These are phyloP conservation scores for Helicostylum pulchrum DNA, from an alignment of 192 early-diverging fungal genomes.

Conservation along the genomic window DNA sequence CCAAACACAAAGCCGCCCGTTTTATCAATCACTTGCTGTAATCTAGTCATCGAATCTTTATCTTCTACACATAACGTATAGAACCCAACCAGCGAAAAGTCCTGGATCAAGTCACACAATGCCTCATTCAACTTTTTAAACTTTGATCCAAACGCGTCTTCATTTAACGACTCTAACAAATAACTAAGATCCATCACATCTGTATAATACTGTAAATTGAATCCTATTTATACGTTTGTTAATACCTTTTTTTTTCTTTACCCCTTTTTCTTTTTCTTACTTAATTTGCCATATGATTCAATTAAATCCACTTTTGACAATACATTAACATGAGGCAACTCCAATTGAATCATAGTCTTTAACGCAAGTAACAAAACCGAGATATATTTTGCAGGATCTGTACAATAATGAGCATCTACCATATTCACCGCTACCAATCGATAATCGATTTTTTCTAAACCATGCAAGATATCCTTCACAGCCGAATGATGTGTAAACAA, in stretches of 20 bases:
- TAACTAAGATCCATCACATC: conserved; percentile 89
- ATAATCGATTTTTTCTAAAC: conserved; percentile 67
- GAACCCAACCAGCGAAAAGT: conserved; percentile 90
- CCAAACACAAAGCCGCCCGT: conserved; percentile 92
- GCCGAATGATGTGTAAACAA: conserved; percentile 92
- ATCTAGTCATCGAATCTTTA: conserved; percentile 73
- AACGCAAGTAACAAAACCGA: conserved; percentile 85
- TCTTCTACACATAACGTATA: conserved; percentile 80
- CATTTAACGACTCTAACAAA: conserved; percentile 72
- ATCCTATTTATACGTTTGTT: conserved; percentile 42
- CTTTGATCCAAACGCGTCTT: conserved; percentile 60
- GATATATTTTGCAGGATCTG: conserved; percentile 91
- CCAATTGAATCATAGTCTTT: conserved; percentile 91
- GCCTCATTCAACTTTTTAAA: conserved; percentile 77
- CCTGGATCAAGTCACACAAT: conserved; percentile 87
- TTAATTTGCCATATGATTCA: conserved; percentile 68
- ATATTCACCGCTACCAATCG: conserved; percentile 79
- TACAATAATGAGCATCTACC: conserved; percentile 90
- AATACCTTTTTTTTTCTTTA: neutral
- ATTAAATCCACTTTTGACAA: conserved; percentile 93
- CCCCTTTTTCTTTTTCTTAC: conserved; percentile 23
- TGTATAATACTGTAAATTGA: conserved; percentile 93
- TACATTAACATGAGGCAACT: conserved; percentile 96
- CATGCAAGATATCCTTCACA: conserved; percentile 71
- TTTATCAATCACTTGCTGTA: conserved; percentile 82